These are phyloP conservation scores for Mrakia hoshinonis DNA, from an alignment of 768 basidiomycete species.

Conservation along the genomic window DNA sequence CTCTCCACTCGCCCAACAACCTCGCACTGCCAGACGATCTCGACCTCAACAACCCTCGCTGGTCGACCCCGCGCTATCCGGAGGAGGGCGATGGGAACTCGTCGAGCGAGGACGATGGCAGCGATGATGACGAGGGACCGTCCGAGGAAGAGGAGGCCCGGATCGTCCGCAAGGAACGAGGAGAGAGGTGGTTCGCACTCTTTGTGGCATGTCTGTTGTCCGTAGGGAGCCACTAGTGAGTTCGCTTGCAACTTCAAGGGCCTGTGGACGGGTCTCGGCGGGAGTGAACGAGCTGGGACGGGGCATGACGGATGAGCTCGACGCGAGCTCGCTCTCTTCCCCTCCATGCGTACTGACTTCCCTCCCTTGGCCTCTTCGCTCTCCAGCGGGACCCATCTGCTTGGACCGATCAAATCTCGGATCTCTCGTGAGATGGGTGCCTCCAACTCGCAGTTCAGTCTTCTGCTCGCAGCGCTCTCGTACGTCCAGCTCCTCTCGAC, in stretches of 20 bases:
- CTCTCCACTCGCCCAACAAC: too few species aligned
- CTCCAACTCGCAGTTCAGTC: slow-evolving; percentile 65
- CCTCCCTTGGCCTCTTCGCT: not conserved
- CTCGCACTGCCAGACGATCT: too few species aligned
- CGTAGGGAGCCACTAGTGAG: slow-evolving; percentile 21
- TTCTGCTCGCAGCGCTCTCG: slow-evolving; percentile 67
- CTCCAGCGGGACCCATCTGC: slow-evolving; percentile 58
- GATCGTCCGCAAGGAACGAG: not conserved
- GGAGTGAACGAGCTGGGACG: not conserved
- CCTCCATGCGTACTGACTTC: not conserved
- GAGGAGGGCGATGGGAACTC: not conserved
- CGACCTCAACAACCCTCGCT: too few species aligned
- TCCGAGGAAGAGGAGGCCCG: not conserved
- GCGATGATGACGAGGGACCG: not conserved
- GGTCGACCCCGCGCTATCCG: too few species aligned
- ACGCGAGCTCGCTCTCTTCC: not conserved
- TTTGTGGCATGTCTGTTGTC: slow-evolving; percentile 22
- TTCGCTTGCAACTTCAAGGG: too few species aligned
- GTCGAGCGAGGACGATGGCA: not conserved
- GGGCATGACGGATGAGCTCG: not conserved
- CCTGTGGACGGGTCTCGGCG: not conserved
- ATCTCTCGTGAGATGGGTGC: slow-evolving; percentile 62
- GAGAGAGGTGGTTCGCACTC: slow-evolving; percentile 26
- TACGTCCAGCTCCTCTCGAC: slow-evolving; percentile 2
- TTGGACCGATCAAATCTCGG: slow-evolving; percentile 52